Conservation (phyloP, 805 yeast genomes). For the Schizosaccharomyces pombe region ASM294v3 CU329670.1:1228001-1228500, state of each 20-base stretch:
- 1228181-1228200: background rate
- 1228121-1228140: background rate
- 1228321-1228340: background rate
- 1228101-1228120: slow-evolving; percentile 4
- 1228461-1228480: background rate
- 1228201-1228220: background rate
- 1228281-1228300: background rate
- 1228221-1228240: background rate
- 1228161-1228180: background rate
- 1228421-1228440: background rate
- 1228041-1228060: background rate
- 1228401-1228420: background rate
- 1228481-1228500: background rate
- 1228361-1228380: background rate
- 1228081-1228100: slow-evolving; percentile 4
- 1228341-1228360: background rate
- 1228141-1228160: background rate
- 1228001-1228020: background rate
- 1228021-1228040: background rate
- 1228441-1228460: background rate
- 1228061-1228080: background rate
- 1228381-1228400: background rate
- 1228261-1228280: background rate
- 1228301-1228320: slow-evolving; percentile 2
- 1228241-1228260: slow-evolving; percentile 2